Base-by-base conservation (phyloP, 2,329 filamentous ascomycete genomes). In the Trichothecium roseum region DNA sequence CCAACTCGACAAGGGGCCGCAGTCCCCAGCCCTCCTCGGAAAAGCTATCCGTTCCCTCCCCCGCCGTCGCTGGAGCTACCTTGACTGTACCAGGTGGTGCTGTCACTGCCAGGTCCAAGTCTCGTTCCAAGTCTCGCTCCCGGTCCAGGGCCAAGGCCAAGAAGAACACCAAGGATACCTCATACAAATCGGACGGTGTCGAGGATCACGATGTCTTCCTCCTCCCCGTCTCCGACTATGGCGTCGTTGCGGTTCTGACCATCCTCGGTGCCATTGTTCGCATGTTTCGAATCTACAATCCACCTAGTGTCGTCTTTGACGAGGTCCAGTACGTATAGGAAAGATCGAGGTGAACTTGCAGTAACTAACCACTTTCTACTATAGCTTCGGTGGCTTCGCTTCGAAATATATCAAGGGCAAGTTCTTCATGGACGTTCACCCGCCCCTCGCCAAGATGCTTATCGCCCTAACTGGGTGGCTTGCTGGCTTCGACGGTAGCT, bases 391-490 rank as follows among this genome's bases (percentile, higher is more conserved):
- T 58, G 91, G 91, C 33, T 98, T 98, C 57, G 91, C 91, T 45
- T 86, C 84, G 50, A 98, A 98, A 63, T 98, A 98, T 62, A 96
- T 98, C 72, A 96, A 98, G 70, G 91, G 91, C 53, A 82, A 74
- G 57, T 98, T 98, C 74, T 98, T 98, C 62, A 98, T 98, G 91
- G 91, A 98, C 57, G 91, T 98, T n/a, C 91, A 98, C 57, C 91
- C 91, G 22, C 91, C 91, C 31, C 72, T 98, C 41, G 91, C 91
- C 46, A 98, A 98, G 69, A 77, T 98, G 56, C 78, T 98, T 47
- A 89, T 98, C 52, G 94, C 91, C 35, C 75, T 98, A 41, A 87
- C 88, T 44, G 91, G 89, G 48, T 98, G 84, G 80, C 63, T 95
- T 44, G 91, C 88, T 50, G 91, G 91, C 36, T 98, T 96, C 59